Evolutionary conservation across 192 early-diverging fungal genomes (phyloP).

Genomic region (Geranomyces variabilis): DNA sequence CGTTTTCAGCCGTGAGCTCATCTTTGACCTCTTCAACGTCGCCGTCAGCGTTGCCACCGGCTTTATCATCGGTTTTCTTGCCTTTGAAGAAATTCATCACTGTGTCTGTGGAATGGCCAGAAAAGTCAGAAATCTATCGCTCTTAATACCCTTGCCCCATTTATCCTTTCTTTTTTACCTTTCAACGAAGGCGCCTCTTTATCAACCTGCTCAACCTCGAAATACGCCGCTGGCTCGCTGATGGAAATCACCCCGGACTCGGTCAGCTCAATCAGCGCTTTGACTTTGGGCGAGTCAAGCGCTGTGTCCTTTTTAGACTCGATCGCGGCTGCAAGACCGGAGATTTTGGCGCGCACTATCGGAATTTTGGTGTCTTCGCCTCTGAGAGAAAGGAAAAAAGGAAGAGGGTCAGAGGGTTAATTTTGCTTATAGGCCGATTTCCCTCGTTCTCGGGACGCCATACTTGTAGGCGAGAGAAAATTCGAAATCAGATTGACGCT

Average conservation of each 20-base stretch:
- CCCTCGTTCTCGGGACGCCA: too few relatives aligned
- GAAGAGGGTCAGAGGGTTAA: slow-evolving; percentile 20
- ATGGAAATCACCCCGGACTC: slow-evolving; percentile 76
- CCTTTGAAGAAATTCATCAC: slow-evolving; percentile 53
- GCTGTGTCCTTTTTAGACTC: slow-evolving; percentile 60
- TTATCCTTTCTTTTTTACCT: not conserved
- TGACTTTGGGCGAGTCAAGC: slow-evolving; percentile 75
- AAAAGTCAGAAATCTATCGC: slow-evolving; percentile 14
- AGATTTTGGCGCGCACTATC: slow-evolving; percentile 66
- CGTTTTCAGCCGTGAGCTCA: not conserved
- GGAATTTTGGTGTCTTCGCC: slow-evolving; percentile 25
- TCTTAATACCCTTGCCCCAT: not conserved
- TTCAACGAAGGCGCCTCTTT: slow-evolving; percentile 35
- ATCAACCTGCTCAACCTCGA: slow-evolving; percentile 55
- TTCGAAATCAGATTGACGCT: slow-evolving; percentile 77
- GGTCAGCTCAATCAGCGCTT: slow-evolving; percentile 76
- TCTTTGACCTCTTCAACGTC: slow-evolving; percentile 17
- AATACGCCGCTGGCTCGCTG: slow-evolving; percentile 56
- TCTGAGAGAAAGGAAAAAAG: not conserved
- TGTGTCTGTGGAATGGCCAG: slow-evolving; percentile 30
- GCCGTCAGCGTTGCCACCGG: slow-evolving; percentile 42
- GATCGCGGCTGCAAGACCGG: slow-evolving; percentile 72
- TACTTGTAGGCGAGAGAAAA: slow-evolving; percentile 69
- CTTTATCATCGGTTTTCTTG: slow-evolving; percentile 25
- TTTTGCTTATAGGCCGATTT: too few relatives aligned